These are phyloP conservation scores for Rhodotorula mucilaginosa DNA, from an alignment of 1,284 basidiomycete genomes.

Conservation along the genomic window DNA sequence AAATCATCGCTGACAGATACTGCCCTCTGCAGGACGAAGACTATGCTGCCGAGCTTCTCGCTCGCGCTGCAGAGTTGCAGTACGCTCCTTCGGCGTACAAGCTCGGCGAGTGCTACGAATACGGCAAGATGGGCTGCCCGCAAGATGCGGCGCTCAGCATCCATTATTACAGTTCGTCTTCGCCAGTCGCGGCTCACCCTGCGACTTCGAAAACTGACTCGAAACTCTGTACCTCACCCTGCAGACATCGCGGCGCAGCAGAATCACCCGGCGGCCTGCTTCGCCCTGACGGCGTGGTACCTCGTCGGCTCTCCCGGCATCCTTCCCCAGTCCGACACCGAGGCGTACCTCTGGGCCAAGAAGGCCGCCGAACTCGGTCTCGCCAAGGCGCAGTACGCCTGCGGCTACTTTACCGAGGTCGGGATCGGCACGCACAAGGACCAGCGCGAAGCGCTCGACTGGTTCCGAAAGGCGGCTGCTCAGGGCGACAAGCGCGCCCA, in stretches of 20 bases:
- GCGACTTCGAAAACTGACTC: neutral
- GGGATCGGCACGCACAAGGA: slow-evolving; percentile 52
- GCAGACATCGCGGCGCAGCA: slow-evolving; percentile 96
- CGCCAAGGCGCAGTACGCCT: slow-evolving; percentile 93
- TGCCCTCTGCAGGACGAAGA: slow-evolving; percentile 64
- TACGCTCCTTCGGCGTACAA: slow-evolving; percentile 96
- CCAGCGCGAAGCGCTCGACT: slow-evolving; percentile 60
- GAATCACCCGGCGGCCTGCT: slow-evolving; percentile 93
- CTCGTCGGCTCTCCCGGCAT: slow-evolving; percentile 97
- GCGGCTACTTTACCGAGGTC: slow-evolving; percentile 90
- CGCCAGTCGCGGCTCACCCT: neutral
- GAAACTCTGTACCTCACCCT: slow-evolving; percentile 1
- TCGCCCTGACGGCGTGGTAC: slow-evolving; percentile 98
- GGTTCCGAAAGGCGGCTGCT: slow-evolving; percentile 89
- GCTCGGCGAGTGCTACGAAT: slow-evolving; percentile 97
- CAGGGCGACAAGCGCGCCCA: slow-evolving; percentile 89
- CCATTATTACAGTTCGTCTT: slow-evolving; percentile 87
- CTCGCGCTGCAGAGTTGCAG: slow-evolving; percentile 90
- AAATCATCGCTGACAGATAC: neutral
- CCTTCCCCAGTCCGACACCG: slow-evolving; percentile 94
- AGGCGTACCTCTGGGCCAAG: slow-evolving; percentile 93
- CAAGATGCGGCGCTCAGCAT: slow-evolving; percentile 94
- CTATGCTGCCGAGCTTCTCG: slow-evolving; percentile 89
- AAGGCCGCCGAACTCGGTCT: slow-evolving; percentile 89
- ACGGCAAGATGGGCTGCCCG: slow-evolving; percentile 98